phyloP scores from a whole-genome alignment of 768 basidiomycete species.

The Suillus subalutaceus region DNA sequence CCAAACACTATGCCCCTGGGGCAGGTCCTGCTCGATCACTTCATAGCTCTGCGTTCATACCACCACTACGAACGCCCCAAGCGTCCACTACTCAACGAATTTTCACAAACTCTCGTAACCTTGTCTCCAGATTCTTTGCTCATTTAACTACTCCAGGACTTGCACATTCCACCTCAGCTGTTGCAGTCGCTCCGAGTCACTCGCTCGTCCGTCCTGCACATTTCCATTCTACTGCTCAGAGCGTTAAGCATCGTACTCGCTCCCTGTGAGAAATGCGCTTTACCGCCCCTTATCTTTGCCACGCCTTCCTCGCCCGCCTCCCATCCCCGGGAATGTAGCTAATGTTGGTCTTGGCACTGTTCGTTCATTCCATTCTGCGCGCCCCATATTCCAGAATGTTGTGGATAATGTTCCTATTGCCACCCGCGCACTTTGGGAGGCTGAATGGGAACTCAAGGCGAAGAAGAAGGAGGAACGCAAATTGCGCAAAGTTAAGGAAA shows the following conservation, averaged over 20 bases:
- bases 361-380: conserved; percentile 72
- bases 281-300: conserved; percentile 46
- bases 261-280: conserved; percentile 56
- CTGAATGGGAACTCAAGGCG: conserved; percentile 65
- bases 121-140: conserved; percentile 57
- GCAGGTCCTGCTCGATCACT: conserved; percentile 39
- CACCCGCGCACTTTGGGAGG: conserved; percentile 72
- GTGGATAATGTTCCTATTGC: conserved; percentile 81
- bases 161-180: conserved; percentile 31
- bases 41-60: conserved; percentile 46
- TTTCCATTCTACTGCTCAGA: conserved; percentile 27
- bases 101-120: conserved; percentile 54
- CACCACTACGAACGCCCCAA: conserved; percentile 35
- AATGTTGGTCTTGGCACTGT: conserved; percentile 80
- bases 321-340: conserved; percentile 50
- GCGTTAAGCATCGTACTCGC: conserved; percentile 58
- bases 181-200: conserved; percentile 4
- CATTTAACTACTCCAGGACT: conserved; percentile 60
- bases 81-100: conserved; percentile 45
- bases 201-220: conserved; percentile 20
- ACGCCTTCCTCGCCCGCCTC: conserved; percentile 60
- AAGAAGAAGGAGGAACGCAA: conserved; percentile 43
- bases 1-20: conserved; percentile 7
- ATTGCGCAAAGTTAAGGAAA: conserved; percentile 26
- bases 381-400: conserved; percentile 79